Conservation (phyloP, 306 rosid genomes). For the Acacia crassicarpa region DNA sequence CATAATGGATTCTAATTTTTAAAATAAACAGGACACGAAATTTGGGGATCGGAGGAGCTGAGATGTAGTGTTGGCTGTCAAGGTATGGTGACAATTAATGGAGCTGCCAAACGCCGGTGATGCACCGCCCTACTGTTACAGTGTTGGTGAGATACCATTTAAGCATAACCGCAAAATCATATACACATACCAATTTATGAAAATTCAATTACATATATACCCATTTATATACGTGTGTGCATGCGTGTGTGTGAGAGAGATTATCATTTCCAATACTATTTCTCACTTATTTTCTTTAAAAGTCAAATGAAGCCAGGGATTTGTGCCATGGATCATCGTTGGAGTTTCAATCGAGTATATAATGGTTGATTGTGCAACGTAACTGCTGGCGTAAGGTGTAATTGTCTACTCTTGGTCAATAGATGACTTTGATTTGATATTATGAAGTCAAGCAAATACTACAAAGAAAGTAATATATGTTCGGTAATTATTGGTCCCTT, state of each 20-base stretch:
- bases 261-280: too few relatives aligned
- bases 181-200: not conserved
- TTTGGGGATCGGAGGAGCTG: too few relatives aligned
- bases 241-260: too few relatives aligned
- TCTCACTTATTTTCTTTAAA: too few relatives aligned
- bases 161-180: not conserved
- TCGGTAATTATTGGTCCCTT: not conserved
- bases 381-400: not conserved
- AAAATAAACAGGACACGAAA: not conserved
- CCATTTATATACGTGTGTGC: too few relatives aligned
- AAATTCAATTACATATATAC: too few relatives aligned
- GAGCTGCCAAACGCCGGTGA: not conserved
- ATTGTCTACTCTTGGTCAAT: not conserved
- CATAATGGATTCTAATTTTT: too few relatives aligned
- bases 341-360: not conserved
- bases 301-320: not conserved
- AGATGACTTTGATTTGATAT: too few relatives aligned
- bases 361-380: not conserved
- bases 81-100: not conserved
- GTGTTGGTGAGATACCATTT: too few relatives aligned
- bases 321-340: not conserved
- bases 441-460: too few relatives aligned
- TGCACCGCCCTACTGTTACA: not conserved
- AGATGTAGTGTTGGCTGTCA: not conserved
- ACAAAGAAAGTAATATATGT: too few relatives aligned